Evolutionary conservation across 2,329 filamentous ascomycete genomes (phyloP).

Genomic region (Apiospora arundinis): DNA sequence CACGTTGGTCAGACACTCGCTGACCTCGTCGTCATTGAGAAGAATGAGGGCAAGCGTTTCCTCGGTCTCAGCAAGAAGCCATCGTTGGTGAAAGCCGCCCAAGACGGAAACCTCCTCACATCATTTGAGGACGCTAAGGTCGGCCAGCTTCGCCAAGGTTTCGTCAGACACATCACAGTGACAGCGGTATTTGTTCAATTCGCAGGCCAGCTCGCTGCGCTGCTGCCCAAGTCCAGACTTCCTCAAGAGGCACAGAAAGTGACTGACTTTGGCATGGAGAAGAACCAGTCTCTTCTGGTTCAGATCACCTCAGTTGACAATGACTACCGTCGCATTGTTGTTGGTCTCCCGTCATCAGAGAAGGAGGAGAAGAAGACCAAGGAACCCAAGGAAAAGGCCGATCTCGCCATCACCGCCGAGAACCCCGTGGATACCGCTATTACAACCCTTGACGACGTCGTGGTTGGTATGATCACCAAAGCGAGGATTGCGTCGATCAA

Average conservation of each 20-base stretch:
- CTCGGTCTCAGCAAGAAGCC: conserved; percentile 84
- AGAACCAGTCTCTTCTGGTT: conserved; percentile 76
- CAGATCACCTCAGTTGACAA: conserved; percentile 76
- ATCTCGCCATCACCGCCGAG: conserved; percentile 46
- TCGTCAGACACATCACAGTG: conserved; percentile 82
- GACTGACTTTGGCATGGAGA: conserved; percentile 79
- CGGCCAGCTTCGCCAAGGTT: conserved; percentile 74
- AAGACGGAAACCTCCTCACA: conserved; percentile 73
- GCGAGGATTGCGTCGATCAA: conserved; percentile 85
- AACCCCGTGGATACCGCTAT: conserved; percentile 67
- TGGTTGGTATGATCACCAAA: conserved; percentile 74
- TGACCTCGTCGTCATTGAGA: conserved; percentile 86
- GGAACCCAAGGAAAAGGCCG: conserved; percentile 41
- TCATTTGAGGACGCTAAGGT: conserved; percentile 74
- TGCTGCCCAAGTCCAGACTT: conserved; percentile 82
- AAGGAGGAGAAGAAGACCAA: conserved; percentile 50
- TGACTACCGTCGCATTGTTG: conserved; percentile 71
- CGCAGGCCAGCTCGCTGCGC: conserved; percentile 74
- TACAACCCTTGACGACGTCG: conserved; percentile 72
- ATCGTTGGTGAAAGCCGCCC: conserved; percentile 77
- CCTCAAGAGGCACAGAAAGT: conserved; percentile 70
- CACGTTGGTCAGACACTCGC: conserved; percentile 82
- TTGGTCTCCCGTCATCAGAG: conserved; percentile 53
- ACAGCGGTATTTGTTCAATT: conserved; percentile 91
- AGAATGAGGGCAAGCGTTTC: conserved; percentile 77